phyloP scores from a whole-genome alignment of 225 moss, liverwort and hornwort species.

The Polytrichum formosum region DNA sequence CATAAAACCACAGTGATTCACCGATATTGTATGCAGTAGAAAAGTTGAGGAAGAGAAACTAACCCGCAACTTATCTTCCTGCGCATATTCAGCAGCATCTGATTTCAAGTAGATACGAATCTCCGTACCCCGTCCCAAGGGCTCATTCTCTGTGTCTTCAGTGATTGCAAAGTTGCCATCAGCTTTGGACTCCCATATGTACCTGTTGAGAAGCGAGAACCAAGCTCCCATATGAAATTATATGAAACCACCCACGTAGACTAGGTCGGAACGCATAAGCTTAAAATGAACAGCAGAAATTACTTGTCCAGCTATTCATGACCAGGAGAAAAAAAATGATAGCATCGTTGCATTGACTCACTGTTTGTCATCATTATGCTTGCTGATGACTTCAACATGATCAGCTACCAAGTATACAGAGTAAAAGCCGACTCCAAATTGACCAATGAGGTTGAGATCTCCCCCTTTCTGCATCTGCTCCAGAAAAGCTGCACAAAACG shows the following conservation, averaged over 20 bases:
- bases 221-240: not conserved
- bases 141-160: conserved; percentile 95
- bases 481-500: conserved; percentile 67
- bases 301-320: not conserved
- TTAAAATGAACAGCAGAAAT: too few species aligned
- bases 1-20: too few species aligned
- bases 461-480: conserved; percentile 98
- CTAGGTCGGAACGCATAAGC: too few species aligned
- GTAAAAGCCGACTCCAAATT: conserved; percentile 99
- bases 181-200: conserved; percentile 98
- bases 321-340: not conserved
- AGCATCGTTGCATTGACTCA: conserved; percentile 23
- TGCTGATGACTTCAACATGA: conserved; percentile 96
- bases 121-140: conserved; percentile 94
- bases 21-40: too few species aligned
- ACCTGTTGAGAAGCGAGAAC: conserved; percentile 30
- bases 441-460: conserved; percentile 92
- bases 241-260: not conserved
- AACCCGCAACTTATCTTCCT: conserved; percentile 84
- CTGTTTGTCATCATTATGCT: conserved; percentile 98
- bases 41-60: not conserved
- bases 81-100: conserved; percentile 85
- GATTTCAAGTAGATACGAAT: conserved; percentile 86
- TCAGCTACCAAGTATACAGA: conserved; percentile 96
- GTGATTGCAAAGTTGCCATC: conserved; percentile 89